Evolutionary conservation across 306 rosid genomes (phyloP), one percentile per base, ranked within the genome.

Genomic region (Alnus glutinosa): DNA sequence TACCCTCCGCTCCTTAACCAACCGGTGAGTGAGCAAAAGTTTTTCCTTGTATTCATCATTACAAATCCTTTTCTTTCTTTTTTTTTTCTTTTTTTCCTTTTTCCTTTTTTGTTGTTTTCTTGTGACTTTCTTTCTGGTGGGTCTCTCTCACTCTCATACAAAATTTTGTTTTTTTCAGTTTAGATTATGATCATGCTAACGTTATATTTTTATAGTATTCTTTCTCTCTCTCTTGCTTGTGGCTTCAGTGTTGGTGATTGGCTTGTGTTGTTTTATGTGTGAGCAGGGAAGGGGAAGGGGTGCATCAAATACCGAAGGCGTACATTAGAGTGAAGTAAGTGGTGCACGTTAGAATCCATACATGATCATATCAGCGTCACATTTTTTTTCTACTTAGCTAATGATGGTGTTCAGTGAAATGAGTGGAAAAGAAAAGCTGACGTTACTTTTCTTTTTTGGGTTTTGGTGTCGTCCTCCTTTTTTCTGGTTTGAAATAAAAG

Each of bases 241-340:
- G 7, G 49, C 9, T 46, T 46, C 7, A 13, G 30, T 30, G 12
- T 7, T 13, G 55, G 3, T 19, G 30, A 64, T 62, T 30, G 68
- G 52, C 32, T 75, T 19, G 11, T 75, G 55, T 78, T 75, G 55
- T 78, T 68, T 49, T 63, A 46, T 70, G 74, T 18, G 34, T 18
- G 51, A 9, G 76, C 77, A 83, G 94, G 76, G 73, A 52, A 46
- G 87, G 86, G 51, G 93, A 75, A 81, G 89, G 83, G 50, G 78
- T 90, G 42, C 94, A 92, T 36, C 94, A 90, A 79, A 76, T 90
- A 78, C 88, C 90, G 54, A 90, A 88, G 84, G 85, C 91, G 74
- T 90, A 86, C 89, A 86, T 90, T 79, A 88, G 92, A 85, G 92
- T 88, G 80, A 88, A 81, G 92, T 90, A 85, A 88, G 91, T 85